phyloP scores from a whole-genome alignment of 2,329 filamentous ascomycete species.

The Aspergillus japonicus region DNA sequence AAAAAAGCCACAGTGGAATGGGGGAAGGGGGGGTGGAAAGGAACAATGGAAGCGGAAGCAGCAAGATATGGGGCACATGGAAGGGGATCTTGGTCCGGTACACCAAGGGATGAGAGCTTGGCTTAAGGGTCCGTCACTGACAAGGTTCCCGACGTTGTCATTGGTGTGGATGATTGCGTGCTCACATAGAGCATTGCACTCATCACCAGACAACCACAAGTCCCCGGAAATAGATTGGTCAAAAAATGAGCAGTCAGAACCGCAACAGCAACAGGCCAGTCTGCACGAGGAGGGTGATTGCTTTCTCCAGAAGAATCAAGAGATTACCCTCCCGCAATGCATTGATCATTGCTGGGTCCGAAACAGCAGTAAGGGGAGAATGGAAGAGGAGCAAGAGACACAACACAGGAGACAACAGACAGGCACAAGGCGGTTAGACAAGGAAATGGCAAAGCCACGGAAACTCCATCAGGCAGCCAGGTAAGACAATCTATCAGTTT shows the following conservation, averaged over 20 bases:
- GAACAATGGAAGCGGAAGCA: slow-evolving; percentile 8
- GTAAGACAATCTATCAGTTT: slow-evolving; percentile 1
- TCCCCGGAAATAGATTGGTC: neutral
- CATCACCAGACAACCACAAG: slow-evolving; percentile 13
- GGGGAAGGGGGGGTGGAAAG: slow-evolving; percentile 5
- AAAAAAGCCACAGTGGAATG: slow-evolving; percentile 14
- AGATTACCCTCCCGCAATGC: neutral
- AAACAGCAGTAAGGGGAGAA: neutral
- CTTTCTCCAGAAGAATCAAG: neutral
- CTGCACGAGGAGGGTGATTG: neutral
- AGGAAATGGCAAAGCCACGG: neutral
- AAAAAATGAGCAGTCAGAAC: slow-evolving; percentile 3
- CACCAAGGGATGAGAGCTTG: slow-evolving; percentile 16
- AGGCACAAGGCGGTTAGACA: slow-evolving; percentile 10
- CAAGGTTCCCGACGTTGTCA: slow-evolving; percentile 30
- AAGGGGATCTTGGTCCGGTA: slow-evolving; percentile 10
- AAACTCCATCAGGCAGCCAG: slow-evolving; percentile 6
- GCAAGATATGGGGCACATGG: slow-evolving; percentile 10
- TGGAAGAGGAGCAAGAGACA: neutral
- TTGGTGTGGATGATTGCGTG: slow-evolving; percentile 39
- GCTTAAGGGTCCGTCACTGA: slow-evolving; percentile 24
- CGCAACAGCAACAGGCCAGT: neutral
- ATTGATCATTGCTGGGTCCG: neutral
- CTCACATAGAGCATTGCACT: slow-evolving; percentile 24
- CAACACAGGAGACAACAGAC: slow-evolving; percentile 2